Percentiles rank a stretch among this genome's conserved stretches.
phyloP scores from a whole-genome alignment of 352 stramenopile species.

The Phytophthora fragariae region DNA sequence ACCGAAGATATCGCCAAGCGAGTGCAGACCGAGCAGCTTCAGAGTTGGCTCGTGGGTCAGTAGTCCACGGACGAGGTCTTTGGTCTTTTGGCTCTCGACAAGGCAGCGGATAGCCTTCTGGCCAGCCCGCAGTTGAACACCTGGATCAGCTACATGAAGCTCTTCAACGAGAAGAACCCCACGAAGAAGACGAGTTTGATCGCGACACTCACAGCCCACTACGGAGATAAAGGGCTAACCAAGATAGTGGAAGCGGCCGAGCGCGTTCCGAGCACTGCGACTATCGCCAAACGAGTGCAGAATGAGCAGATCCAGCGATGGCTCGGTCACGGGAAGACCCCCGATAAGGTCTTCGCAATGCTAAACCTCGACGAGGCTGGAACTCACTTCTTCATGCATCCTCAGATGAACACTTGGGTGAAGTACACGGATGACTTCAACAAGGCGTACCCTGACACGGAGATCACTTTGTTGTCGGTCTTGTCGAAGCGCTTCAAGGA shows the following conservation, averaged over 20 bases:
- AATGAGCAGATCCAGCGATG: slow-evolving; percentile 18
- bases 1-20: background rate
- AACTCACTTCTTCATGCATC: slow-evolving; percentile 6
- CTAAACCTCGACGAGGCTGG: slow-evolving; percentile 10
- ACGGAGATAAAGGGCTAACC: slow-evolving; percentile 9
- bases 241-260: slow-evolving; percentile 2
- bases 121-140: background rate
- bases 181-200: slow-evolving; percentile 6
- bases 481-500: slow-evolving; percentile 7
- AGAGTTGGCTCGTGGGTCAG: background rate
- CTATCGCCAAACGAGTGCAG: slow-evolving; percentile 14
- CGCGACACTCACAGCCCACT: background rate
- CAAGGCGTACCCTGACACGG: background rate
- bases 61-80: slow-evolving; percentile 4
- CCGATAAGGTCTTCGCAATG: slow-evolving; percentile 16
- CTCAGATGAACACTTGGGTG: slow-evolving; percentile 2
- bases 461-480: slow-evolving; percentile 1
- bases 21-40: background rate
- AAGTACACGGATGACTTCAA: slow-evolving; percentile 17
- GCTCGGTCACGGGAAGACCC: slow-evolving; percentile 4
- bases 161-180: background rate
- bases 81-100: slow-evolving; percentile 1
- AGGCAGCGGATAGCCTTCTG: background rate
- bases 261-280: background rate
- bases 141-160: slow-evolving; percentile 6